phyloP scores from a whole-genome alignment of 2,329 filamentous ascomycete genomes.

The Basipetospora chlamydospora region DNA sequence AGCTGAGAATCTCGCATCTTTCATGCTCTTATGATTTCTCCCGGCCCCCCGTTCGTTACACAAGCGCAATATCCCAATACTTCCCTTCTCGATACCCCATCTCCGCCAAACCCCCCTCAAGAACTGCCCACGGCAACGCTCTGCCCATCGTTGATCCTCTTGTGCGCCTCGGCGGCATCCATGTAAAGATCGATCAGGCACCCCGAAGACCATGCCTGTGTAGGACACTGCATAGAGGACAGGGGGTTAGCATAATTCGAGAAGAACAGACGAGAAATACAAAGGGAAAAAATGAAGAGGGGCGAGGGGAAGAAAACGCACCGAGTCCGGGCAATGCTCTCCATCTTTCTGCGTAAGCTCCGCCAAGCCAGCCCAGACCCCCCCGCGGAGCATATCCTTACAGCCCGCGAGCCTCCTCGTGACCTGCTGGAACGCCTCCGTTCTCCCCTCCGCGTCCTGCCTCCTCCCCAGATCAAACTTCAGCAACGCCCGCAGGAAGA shows the following conservation, averaged over 20 bases:
- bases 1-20: too few relatives aligned
- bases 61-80: too few relatives aligned
- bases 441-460: constrained; percentile 40
- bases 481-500: constrained; percentile 81
- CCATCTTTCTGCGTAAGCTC: constrained; percentile 90
- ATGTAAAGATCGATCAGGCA: constrained; percentile 94
- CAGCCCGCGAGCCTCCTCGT: constrained; percentile 70
- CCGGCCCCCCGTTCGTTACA: too few relatives aligned
- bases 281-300: constrained; percentile 13
- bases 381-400: constrained; percentile 68
- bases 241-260: constrained; percentile 7
- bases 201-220: constrained; percentile 90
- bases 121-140: too few relatives aligned
- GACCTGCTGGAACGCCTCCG: constrained; percentile 89
- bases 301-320: constrained; percentile 33
- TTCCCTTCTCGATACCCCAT: too few relatives aligned
- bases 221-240: constrained; percentile 61
- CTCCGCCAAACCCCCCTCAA: too few relatives aligned
- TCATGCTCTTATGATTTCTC: too few relatives aligned
- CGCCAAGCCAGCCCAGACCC: constrained; percentile 77
- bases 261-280: constrained; percentile 6
- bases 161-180: constrained; percentile 54
- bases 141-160: constrained; percentile 3
- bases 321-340: constrained; percentile 72
- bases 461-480: constrained; percentile 75